These are phyloP conservation scores for Phytophthora hybrid DNA, from an alignment of 352 stramenopile genomes.

Conservation along the genomic window DNA sequence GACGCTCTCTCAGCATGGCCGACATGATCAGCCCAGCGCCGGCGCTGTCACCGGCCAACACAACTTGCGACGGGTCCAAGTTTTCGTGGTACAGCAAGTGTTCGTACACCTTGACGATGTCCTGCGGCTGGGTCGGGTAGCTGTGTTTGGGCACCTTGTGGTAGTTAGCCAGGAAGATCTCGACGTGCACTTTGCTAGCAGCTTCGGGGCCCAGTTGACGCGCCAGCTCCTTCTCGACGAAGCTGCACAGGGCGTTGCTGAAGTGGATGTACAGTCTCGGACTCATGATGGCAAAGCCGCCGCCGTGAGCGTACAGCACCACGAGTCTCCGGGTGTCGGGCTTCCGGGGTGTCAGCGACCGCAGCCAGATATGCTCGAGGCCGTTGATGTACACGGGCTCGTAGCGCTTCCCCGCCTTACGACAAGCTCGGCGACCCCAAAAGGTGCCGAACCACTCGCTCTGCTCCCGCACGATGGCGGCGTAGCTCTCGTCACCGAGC, in stretches of 20 bases:
- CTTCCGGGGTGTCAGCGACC: constrained; percentile 11
- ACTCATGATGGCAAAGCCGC: constrained; percentile 52
- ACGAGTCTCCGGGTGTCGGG: constrained; percentile 31
- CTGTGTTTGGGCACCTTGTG: constrained; percentile 56
- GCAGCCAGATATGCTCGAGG: constrained; percentile 52
- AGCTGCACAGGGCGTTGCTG: constrained; percentile 38
- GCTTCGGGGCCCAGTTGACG: constrained; percentile 13
- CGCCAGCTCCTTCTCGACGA: constrained; percentile 38
- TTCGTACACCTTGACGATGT: constrained; percentile 53
- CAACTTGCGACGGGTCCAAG: constrained; percentile 46
- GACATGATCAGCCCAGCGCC: constrained; percentile 54
- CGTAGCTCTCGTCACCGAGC: constrained; percentile 35
- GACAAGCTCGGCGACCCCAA: constrained; percentile 31
- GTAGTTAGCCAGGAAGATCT: constrained; percentile 63
- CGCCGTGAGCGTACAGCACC: constrained; percentile 54
- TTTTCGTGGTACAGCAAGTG: constrained; percentile 46
- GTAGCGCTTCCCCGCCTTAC: constrained; percentile 25
- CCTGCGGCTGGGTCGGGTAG: constrained; percentile 49
- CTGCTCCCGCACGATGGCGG: constrained; percentile 40
- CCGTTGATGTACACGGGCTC: constrained; percentile 36
- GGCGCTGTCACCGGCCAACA: constrained; percentile 56
- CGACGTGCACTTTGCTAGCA: constrained; percentile 32
- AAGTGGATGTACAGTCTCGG: constrained; percentile 54
- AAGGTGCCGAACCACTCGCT: constrained; percentile 39
- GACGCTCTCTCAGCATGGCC: constrained; percentile 45